Evolutionary conservation across 441 rosid species (phyloP).

Genomic region (Geranium incanum): DNA sequence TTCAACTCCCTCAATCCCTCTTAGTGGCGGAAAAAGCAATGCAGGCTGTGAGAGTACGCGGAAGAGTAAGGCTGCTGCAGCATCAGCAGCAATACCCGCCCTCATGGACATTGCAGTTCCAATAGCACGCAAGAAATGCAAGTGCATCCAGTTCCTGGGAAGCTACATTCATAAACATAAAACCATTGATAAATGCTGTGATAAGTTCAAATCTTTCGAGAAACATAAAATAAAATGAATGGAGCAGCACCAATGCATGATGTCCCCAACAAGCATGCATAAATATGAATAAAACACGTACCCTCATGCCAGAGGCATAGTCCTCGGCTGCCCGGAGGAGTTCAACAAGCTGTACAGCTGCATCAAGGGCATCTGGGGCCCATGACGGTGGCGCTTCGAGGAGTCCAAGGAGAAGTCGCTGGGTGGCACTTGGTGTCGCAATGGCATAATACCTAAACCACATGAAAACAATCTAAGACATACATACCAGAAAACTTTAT

Average conservation of each 20-base stretch:
- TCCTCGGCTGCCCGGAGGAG: constrained; percentile 99
- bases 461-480: constrained; percentile 10
- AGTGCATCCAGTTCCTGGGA: constrained; percentile 99
- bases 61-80: constrained; percentile 96
- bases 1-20: constrained; percentile 87
- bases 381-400: constrained; percentile 98
- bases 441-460: constrained; percentile 76
- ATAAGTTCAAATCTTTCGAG: neutral
- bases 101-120: constrained; percentile 99
- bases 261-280: neutral
- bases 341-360: constrained; percentile 99
- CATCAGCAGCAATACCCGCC: constrained; percentile 97
- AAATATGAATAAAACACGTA: constrained; percentile 22
- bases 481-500: constrained; percentile 1
- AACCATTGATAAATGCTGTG: neutral
- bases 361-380: constrained; percentile 99
- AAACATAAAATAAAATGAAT: neutral
- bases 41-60: constrained; percentile 97
- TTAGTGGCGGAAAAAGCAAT: constrained; percentile 87
- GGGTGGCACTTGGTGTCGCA: constrained; percentile 99
- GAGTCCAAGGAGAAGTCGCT: constrained; percentile 94
- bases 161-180: constrained; percentile 50
- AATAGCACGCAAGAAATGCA: constrained; percentile 97
- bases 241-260: neutral
- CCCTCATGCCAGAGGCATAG: constrained; percentile 91